A percentile compares a stretch with the other conserved stretches of the same genome.
Conservation (phyloP, 495 filamentous ascomycete genomes). For the Podospora fimiseda region DNA sequence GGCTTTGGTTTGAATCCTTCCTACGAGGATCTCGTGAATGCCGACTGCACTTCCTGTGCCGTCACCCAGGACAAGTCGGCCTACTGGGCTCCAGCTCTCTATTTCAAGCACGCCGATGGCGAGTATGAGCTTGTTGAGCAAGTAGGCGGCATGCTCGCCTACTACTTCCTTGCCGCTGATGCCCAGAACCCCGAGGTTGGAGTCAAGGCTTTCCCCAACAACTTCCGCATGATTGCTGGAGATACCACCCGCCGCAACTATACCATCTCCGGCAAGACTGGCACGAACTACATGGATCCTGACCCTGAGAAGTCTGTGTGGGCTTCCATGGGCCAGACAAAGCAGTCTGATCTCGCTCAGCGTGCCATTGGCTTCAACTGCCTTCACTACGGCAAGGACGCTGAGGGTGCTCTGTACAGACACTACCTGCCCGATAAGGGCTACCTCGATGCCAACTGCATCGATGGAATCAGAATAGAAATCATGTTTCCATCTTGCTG, state of each 20-base stretch:
- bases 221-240: slow-evolving; percentile 84
- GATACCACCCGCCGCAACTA: slow-evolving; percentile 63
- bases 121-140: slow-evolving; percentile 44
- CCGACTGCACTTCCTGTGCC: slow-evolving; percentile 58
- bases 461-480: slow-evolving; percentile 71
- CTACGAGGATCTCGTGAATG: slow-evolving; percentile 45
- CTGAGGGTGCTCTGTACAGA: slow-evolving; percentile 70
- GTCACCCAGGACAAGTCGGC: slow-evolving; percentile 59
- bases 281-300: slow-evolving; percentile 40
- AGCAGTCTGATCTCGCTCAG: slow-evolving; percentile 63
- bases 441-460: slow-evolving; percentile 69
- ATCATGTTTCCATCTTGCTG: slow-evolving; percentile 90
- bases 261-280: too few relatives aligned
- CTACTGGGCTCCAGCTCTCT: slow-evolving; percentile 63
- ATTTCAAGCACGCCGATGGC: slow-evolving; percentile 49
- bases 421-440: slow-evolving; percentile 75
- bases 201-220: slow-evolving; percentile 67
- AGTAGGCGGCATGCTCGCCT: slow-evolving; percentile 57
- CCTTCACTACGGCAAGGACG: slow-evolving; percentile 57
- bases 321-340: slow-evolving; percentile 48
- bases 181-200: slow-evolving; percentile 36
- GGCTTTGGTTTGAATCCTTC: slow-evolving; percentile 44
- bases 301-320: slow-evolving; percentile 71
- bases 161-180: slow-evolving; percentile 63
- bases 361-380: slow-evolving; percentile 91